A percentile compares a stretch with the other conserved stretches of the same genome.
Conservation (phyloP, 306 rosid genomes). For the Castanea mollissima region DNA sequence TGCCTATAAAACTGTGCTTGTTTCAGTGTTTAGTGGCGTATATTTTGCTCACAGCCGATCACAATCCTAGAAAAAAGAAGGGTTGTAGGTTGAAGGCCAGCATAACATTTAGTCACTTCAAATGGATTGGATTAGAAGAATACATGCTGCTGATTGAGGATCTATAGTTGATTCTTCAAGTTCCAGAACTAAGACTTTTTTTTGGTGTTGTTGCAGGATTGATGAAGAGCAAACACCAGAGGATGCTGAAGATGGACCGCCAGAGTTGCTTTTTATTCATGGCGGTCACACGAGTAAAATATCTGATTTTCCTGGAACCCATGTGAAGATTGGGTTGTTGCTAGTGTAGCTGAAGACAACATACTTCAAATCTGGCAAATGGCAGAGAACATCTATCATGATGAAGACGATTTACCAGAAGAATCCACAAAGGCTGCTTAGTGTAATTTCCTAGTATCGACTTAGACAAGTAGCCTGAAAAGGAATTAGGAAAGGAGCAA, state of each 20-base stretch:
- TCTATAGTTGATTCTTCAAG: too few relatives aligned
- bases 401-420: slow-evolving; percentile 92
- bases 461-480: slow-evolving; percentile 12
- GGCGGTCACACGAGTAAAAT: slow-evolving; percentile 99
- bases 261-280: slow-evolving; percentile 91
- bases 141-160: too few relatives aligned
- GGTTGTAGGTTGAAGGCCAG: too few relatives aligned
- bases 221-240: slow-evolving; percentile 95
- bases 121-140: too few relatives aligned
- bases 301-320: slow-evolving; percentile 98
- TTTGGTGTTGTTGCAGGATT: slow-evolving; percentile 49
- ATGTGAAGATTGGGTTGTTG: slow-evolving; percentile 95
- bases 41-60: too few relatives aligned
- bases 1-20: too few relatives aligned
- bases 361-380: slow-evolving; percentile 99
- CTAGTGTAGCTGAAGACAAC: slow-evolving; percentile 98
- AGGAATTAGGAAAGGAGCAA: neutral
- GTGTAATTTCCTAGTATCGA: slow-evolving; percentile 23
- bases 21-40: too few relatives aligned
- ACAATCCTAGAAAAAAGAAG: too few relatives aligned
- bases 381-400: slow-evolving; percentile 99
- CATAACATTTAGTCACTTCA: too few relatives aligned
- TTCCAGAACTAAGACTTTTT: neutral
- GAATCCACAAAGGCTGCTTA: slow-evolving; percentile 65
- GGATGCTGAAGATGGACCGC: slow-evolving; percentile 98